Percentiles rank a stretch among this genome's conserved stretches.
Evolutionary conservation across 495 filamentous ascomycete species (phyloP).

Genomic region (Aspergillus homomorphus): DNA sequence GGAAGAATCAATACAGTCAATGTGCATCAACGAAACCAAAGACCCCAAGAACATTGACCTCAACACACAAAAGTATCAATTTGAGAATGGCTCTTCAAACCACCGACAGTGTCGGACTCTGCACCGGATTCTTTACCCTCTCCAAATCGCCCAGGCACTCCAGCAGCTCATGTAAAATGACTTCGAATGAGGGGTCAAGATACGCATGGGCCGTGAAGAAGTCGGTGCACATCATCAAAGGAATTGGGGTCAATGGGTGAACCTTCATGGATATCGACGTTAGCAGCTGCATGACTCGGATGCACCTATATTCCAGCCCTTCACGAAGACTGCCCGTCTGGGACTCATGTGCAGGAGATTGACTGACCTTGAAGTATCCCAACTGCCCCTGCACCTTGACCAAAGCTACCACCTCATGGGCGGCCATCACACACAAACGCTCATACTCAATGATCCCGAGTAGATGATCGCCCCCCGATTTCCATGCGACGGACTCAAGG

Average conservation of each 20-base stretch:
- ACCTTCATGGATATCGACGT: constrained; percentile 10
- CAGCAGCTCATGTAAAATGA: constrained; percentile 22
- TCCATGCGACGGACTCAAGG: constrained; percentile 24
- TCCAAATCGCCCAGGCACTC: constrained; percentile 22
- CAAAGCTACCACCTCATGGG: constrained; percentile 21
- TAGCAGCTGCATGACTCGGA: too few relatives aligned
- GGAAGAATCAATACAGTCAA: too few relatives aligned
- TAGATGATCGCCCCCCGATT: constrained; percentile 20
- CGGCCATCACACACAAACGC: constrained; percentile 21
- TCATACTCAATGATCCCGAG: constrained; percentile 24
- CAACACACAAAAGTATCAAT: too few relatives aligned
- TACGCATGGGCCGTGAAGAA: constrained; percentile 22
- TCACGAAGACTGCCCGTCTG: too few relatives aligned
- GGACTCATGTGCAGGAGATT: too few relatives aligned
- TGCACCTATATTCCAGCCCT: too few relatives aligned
- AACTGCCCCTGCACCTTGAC: constrained; percentile 24
- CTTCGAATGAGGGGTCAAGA: constrained; percentile 20
- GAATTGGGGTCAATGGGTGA: constrained; percentile 25
- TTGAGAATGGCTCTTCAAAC: background rate
- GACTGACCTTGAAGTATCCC: constrained; percentile 22
- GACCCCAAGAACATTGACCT: too few relatives aligned
- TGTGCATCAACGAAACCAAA: too few relatives aligned
- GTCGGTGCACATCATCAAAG: constrained; percentile 24
- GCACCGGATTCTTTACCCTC: constrained; percentile 20
- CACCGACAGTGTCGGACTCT: constrained; percentile 10